Evolutionary conservation across 768 basidiomycete species (phyloP).

Genomic region (Suillus americanus): DNA sequence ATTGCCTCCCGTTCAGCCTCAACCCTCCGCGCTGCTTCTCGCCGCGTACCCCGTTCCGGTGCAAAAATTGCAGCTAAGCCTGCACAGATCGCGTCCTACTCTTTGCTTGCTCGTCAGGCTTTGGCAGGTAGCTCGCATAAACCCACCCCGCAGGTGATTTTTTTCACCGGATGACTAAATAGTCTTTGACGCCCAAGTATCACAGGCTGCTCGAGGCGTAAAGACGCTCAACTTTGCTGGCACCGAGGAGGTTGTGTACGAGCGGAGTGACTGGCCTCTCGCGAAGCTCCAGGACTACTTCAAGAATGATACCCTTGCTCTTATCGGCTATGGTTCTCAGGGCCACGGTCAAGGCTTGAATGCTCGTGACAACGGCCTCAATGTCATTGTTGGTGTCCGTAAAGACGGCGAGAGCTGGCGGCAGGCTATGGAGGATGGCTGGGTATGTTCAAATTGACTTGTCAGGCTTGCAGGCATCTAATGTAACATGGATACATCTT

Average conservation of each 20-base stretch:
- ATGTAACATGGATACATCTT: background rate
- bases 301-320: constrained; percentile 98
- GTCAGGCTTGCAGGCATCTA: background rate
- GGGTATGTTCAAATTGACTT: constrained; percentile 52
- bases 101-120: constrained; percentile 55
- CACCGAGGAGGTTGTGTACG: constrained; percentile 89
- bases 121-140: constrained; percentile 23
- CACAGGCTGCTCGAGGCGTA: constrained; percentile 66
- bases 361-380: constrained; percentile 97
- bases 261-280: constrained; percentile 96
- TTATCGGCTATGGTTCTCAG: constrained; percentile 99
- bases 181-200: background rate
- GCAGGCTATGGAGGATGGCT: constrained; percentile 93
- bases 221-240: constrained; percentile 98
- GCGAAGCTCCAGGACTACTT: constrained; percentile 99
- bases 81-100: constrained; percentile 62
- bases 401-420: constrained; percentile 96
- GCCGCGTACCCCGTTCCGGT: constrained; percentile 58
- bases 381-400: constrained; percentile 98
- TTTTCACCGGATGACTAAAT: background rate
- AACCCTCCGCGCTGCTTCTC: constrained; percentile 62
- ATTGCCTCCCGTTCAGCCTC: constrained; percentile 65
- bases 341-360: constrained; percentile 99
- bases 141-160: constrained; percentile 37
- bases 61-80: constrained; percentile 40